A percentile compares a stretch with the other conserved stretches of the same genome.
Evolutionary conservation across 306 rosid species (phyloP).

Genomic region (Quercus cerris): DNA sequence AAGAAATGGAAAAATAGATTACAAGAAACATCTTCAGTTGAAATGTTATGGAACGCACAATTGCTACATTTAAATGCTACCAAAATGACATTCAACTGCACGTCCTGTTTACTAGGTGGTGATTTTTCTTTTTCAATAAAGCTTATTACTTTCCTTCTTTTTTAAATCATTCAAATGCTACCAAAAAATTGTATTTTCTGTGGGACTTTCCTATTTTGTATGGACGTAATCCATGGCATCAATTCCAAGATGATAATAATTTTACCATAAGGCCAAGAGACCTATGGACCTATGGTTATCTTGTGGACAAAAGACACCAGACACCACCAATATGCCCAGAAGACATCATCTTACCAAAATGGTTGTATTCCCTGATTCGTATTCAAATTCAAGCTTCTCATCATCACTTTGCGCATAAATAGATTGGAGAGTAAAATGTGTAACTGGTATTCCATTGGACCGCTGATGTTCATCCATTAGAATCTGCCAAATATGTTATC

Average conservation of each 20-base stretch:
- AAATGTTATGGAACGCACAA: neutral
- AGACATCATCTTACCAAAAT: constrained; percentile 64
- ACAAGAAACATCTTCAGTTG: neutral
- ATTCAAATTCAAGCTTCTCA: constrained; percentile 95
- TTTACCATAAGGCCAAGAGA: neutral
- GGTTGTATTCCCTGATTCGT: constrained; percentile 90
- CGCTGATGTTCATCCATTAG: constrained; percentile 97
- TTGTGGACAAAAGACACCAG: neutral
- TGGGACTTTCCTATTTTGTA: neutral
- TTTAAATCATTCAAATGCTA: neutral
- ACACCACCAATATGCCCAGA: constrained; percentile 12
- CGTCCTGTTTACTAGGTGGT: too few species aligned
- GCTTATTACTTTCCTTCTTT: too few species aligned
- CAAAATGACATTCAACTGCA: neutral
- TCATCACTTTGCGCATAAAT: constrained; percentile 89
- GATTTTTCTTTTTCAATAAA: too few species aligned
- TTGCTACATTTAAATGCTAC: neutral
- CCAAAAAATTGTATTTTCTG: neutral
- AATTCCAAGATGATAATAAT: neutral
- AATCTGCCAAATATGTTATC: constrained; percentile 52
- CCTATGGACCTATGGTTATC: neutral
- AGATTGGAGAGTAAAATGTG: constrained; percentile 84
- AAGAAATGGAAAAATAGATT: constrained; percentile 16
- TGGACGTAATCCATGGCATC: neutral
- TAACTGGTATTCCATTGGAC: constrained; percentile 87